Evolutionary conservation across 306 rosid species (phyloP).

Genomic region (Begonia peltatifolia): DNA sequence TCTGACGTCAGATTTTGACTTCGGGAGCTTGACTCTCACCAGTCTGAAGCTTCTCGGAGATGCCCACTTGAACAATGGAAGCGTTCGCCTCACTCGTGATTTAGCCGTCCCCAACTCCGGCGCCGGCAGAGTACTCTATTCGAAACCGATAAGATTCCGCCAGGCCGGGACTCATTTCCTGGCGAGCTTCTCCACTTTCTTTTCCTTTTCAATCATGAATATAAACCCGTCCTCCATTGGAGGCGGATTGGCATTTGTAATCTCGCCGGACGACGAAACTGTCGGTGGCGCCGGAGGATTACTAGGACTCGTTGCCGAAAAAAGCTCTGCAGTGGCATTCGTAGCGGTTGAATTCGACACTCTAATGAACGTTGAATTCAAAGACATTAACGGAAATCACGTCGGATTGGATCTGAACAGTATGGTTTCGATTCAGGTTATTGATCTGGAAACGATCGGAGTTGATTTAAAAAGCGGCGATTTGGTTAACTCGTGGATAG

Average conservation of each 20-base stretch:
- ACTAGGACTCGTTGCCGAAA: conserved; percentile 35
- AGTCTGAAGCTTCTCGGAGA: conserved; percentile 79
- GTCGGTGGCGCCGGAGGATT: conserved; percentile 72
- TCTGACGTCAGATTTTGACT: conserved; percentile 60
- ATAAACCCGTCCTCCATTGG: conserved; percentile 89
- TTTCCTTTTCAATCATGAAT: conserved; percentile 63
- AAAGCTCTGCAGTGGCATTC: conserved; percentile 17
- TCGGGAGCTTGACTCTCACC: conserved; percentile 50
- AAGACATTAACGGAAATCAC: conserved; percentile 87
- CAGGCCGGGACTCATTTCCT: conserved; percentile 24
- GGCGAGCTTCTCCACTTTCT: conserved; percentile 72
- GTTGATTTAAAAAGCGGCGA: conserved; percentile 83
- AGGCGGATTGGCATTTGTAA: conserved; percentile 74
- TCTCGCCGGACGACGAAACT: conserved; percentile 42
- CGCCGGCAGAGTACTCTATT: conserved; percentile 64
- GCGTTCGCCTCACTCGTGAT: conserved; percentile 81
- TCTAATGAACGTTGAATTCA: conserved; percentile 75
- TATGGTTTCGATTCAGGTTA: conserved; percentile 44
- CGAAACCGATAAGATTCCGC: conserved; percentile 56
- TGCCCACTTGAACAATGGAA: conserved; percentile 76
- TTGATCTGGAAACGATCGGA: conserved; percentile 40
- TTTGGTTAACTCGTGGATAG: conserved; percentile 78
- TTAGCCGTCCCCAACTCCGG: conserved; percentile 80
- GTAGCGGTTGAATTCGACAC: conserved; percentile 94
- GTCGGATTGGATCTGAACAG: conserved; percentile 83